Conservation (phyloP, 176 grass and related monocot species). For the Areca catechu region DNA sequence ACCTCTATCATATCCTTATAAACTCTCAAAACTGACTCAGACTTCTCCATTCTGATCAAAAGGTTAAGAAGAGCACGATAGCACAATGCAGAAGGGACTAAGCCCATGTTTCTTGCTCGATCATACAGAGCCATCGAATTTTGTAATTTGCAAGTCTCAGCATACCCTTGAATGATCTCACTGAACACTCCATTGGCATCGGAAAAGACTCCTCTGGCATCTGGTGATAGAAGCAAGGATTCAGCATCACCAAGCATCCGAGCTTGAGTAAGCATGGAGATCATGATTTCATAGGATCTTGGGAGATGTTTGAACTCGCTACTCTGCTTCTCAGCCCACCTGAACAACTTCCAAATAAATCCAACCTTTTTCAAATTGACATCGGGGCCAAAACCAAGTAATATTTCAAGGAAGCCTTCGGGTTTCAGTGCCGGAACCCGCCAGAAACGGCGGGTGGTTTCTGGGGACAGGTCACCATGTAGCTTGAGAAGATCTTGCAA, state of each 20-base stretch:
- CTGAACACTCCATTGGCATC: slow-evolving; percentile 33
- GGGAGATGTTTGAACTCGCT: slow-evolving; percentile 58
- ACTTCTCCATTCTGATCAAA: slow-evolving; percentile 39
- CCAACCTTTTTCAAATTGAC: slow-evolving; percentile 42
- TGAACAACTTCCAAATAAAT: slow-evolving; percentile 73
- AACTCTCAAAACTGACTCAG: slow-evolving; percentile 46
- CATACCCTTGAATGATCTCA: slow-evolving; percentile 39
- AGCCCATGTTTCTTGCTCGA: slow-evolving; percentile 34
- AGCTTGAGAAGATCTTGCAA: slow-evolving; percentile 51
- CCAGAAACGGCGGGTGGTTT: slow-evolving; percentile 59
- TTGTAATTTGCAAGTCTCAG: slow-evolving; percentile 33
- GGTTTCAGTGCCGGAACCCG: slow-evolving; percentile 42
- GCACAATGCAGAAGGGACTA: slow-evolving; percentile 49
- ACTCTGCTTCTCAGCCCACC: slow-evolving; percentile 47
- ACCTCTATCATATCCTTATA: slow-evolving; percentile 81
- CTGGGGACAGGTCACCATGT: slow-evolving; percentile 52
- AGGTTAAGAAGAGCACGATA: slow-evolving; percentile 52
- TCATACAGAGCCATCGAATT: slow-evolving; percentile 57
- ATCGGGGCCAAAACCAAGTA: slow-evolving; percentile 36
- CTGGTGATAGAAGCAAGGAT: slow-evolving; percentile 47
- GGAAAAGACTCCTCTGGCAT: slow-evolving; percentile 16
- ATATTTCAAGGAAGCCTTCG: slow-evolving; percentile 50
- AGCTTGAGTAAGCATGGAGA: slow-evolving; percentile 46
- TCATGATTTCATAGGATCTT: slow-evolving; percentile 65
- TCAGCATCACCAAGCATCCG: slow-evolving; percentile 66